Percentiles rank a stretch among this genome's conserved stretches.
Conservation (phyloP, 2,329 filamentous ascomycete genomes). For the Apiospora kogelbergensis region DNA sequence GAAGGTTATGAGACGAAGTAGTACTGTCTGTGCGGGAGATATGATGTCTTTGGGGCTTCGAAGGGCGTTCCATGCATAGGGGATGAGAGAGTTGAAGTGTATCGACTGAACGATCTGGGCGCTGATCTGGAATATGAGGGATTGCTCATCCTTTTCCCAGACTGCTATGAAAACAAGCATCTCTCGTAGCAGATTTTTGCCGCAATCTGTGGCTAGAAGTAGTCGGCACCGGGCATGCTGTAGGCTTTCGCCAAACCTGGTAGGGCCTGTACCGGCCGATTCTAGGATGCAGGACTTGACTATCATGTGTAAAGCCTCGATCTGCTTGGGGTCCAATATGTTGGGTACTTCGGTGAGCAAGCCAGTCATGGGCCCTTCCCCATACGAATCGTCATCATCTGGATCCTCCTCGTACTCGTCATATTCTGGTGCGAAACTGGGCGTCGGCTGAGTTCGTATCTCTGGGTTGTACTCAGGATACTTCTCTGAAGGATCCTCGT, state of each 20-base stretch:
- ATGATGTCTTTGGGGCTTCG: constrained; percentile 95
- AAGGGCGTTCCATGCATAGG: constrained; percentile 89
- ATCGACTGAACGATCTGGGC: constrained; percentile 94
- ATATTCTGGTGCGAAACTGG: constrained; percentile 38
- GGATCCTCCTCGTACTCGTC: constrained; percentile 51
- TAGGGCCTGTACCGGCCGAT: constrained; percentile 68
- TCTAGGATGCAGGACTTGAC: constrained; percentile 94
- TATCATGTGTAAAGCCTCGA: constrained; percentile 95
- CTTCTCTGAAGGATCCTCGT: constrained; percentile 28
- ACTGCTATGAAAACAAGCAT: constrained; percentile 95
- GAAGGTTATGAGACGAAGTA: constrained; percentile 86
- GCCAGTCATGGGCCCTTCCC: constrained; percentile 76
- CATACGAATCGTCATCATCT: constrained; percentile 74
- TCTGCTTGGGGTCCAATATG: constrained; percentile 90
- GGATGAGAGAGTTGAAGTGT: constrained; percentile 83
- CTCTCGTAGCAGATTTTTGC: constrained; percentile 84
- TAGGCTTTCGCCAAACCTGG: constrained; percentile 72
- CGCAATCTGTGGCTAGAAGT: constrained; percentile 84
- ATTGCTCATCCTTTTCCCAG: constrained; percentile 92
- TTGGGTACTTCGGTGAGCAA: constrained; percentile 91
- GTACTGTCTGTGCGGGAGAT: constrained; percentile 89
- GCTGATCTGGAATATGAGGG: constrained; percentile 95
- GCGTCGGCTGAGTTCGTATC: constrained; percentile 28
- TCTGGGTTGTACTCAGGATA: constrained; percentile 39
- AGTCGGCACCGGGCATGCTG: constrained; percentile 90